A percentile compares a stretch with the other conserved stretches of the same genome.
Conservation (phyloP, 306 rosid species). For the Hippophae gyantsensis region DNA sequence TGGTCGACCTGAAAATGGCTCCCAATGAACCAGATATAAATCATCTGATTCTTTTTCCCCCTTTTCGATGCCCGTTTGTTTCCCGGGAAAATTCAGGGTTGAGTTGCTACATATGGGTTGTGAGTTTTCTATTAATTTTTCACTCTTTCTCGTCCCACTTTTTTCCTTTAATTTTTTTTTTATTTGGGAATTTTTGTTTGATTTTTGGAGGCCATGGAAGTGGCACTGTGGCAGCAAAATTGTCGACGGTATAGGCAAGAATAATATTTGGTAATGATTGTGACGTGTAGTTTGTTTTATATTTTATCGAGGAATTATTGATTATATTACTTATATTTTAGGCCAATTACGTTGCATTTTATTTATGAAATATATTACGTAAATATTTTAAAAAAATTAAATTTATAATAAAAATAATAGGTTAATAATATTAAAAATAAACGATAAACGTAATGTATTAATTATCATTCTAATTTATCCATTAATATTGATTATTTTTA, state of each 20-base stretch:
- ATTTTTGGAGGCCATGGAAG: conserved; percentile 26
- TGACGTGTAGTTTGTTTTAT: conserved; percentile 36
- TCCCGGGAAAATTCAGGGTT: conserved; percentile 2
- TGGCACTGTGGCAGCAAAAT: conserved; percentile 29
- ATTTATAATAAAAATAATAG: too few species aligned
- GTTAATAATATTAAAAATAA: too few species aligned
- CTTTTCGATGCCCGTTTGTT: conserved; percentile 5
- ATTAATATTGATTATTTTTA: too few species aligned
- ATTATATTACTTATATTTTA: too few species aligned
- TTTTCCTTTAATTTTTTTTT: not conserved
- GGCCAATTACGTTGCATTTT: too few species aligned
- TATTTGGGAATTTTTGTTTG: not conserved
- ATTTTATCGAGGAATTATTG: too few species aligned
- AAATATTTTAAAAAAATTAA: too few species aligned
- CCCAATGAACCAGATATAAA: conserved; percentile 29
- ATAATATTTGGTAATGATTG: conserved; percentile 55
- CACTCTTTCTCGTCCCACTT: not conserved
- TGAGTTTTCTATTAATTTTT: not conserved
- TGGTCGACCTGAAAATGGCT: conserved; percentile 63
- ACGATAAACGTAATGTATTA: too few species aligned
- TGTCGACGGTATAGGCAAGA: conserved; percentile 43
- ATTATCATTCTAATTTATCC: too few species aligned
- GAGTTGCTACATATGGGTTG: conserved; percentile 13
- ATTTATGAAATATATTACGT: too few species aligned
- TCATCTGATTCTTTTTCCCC: not conserved